Evolutionary conservation across 1,284 basidiomycete species (phyloP).

Genomic region (Singerocomus inundabilis): DNA sequence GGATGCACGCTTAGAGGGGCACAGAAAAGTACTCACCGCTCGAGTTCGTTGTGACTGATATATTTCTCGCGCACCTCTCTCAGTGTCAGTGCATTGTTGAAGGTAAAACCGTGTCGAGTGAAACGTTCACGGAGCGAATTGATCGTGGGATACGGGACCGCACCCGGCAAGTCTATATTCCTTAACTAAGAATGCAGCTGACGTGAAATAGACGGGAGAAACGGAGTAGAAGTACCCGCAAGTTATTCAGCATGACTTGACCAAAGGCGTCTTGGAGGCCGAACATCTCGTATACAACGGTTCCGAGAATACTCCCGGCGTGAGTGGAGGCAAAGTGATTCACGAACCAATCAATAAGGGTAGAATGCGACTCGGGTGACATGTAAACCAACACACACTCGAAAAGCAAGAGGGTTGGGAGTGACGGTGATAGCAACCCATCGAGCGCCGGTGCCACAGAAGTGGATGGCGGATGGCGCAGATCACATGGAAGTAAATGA

Average conservation of each 20-base stretch:
- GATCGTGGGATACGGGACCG: conserved; percentile 48
- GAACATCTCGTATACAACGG: conserved; percentile 89
- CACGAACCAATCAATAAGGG: conserved; percentile 75
- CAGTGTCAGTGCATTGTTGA: conserved; percentile 20
- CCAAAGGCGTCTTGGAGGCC: conserved; percentile 83
- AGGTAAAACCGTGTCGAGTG: conserved; percentile 49
- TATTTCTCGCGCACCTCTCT: conserved; percentile 52
- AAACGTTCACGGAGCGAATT: conserved; percentile 63
- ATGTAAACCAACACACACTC: conserved; percentile 96
- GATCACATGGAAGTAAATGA: conserved; percentile 73
- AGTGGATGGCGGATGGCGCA: conserved; percentile 53
- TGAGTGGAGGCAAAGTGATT: conserved; percentile 43
- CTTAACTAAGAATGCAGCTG: conserved; percentile 52
- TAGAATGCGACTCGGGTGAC: conserved; percentile 53
- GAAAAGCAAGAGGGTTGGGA: conserved; percentile 82
- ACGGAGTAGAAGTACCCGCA: conserved; percentile 52
- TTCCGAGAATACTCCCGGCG: conserved; percentile 40
- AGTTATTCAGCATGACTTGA: conserved; percentile 82
- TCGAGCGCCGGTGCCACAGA: conserved; percentile 41
- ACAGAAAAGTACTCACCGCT: conserved; percentile 46
- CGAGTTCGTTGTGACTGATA: conserved; percentile 55
- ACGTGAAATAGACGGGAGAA: not conserved
- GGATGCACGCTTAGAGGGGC: too few relatives aligned
- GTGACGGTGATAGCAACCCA: conserved; percentile 53
- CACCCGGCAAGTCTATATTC: conserved; percentile 74